These are phyloP conservation scores for Zygosaccharomyces siamensis DNA, from an alignment of 805 yeast species.

Conservation along the genomic window DNA sequence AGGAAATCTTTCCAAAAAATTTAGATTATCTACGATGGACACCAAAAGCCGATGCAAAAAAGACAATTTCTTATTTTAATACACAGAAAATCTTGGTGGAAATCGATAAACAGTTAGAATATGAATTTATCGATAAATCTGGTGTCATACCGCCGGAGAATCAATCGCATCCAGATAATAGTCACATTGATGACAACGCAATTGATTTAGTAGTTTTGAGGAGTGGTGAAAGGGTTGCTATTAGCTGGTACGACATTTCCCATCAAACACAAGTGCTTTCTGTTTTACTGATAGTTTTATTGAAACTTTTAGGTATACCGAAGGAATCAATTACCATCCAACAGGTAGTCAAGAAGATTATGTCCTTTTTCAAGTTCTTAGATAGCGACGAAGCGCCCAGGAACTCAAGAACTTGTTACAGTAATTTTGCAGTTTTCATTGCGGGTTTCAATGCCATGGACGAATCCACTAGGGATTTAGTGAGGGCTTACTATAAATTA, in stretches of 20 bases:
- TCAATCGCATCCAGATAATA: slow-evolving; percentile 35
- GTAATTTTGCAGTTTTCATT: slow-evolving; percentile 34
- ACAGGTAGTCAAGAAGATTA: slow-evolving; percentile 32
- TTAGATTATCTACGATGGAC: slow-evolving; percentile 31
- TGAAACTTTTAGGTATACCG: slow-evolving; percentile 33
- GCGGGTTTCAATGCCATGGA: slow-evolving; percentile 37
- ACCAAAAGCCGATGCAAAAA: slow-evolving; percentile 16
- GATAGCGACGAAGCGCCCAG: slow-evolving; percentile 36
- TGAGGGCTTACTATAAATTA: slow-evolving; percentile 29
- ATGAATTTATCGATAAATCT: slow-evolving; percentile 33
- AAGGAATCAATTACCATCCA: slow-evolving; percentile 33
- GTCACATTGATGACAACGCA: slow-evolving; percentile 33
- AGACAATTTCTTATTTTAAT: slow-evolving; percentile 29
- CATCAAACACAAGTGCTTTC: slow-evolving; percentile 37
- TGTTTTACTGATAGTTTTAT: slow-evolving; percentile 30
- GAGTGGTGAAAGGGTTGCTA: slow-evolving; percentile 30
- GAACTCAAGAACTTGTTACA: slow-evolving; percentile 35
- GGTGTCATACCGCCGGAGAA: slow-evolving; percentile 33
- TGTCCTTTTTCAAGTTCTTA: slow-evolving; percentile 33
- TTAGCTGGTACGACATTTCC: slow-evolving; percentile 38
- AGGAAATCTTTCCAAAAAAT: slow-evolving; percentile 24
- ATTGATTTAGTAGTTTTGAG: slow-evolving; percentile 31
- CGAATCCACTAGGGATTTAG: slow-evolving; percentile 31
- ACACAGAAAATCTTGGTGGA: slow-evolving; percentile 34
- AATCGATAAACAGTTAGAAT: slow-evolving; percentile 33